Conservation (phyloP, 495 filamentous ascomycete genomes). For the Cercophora scortea region DNA sequence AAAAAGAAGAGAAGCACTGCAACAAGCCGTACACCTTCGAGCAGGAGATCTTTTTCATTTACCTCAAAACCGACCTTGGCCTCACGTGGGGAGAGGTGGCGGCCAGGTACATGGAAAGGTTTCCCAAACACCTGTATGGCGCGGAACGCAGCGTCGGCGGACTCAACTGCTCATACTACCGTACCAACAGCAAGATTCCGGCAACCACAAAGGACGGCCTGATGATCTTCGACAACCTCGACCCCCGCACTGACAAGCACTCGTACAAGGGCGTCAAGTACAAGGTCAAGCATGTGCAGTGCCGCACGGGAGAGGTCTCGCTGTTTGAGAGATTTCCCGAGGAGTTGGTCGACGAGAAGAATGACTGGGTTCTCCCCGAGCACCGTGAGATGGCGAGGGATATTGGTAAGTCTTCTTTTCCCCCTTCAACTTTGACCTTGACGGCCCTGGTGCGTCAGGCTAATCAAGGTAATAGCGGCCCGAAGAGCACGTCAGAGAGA, state of each 20-base stretch:
- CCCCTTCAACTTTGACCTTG: not conserved
- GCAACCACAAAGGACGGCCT: conserved; percentile 8
- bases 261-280: conserved; percentile 10
- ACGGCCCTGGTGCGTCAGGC: not conserved
- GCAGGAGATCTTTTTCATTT: conserved; percentile 19
- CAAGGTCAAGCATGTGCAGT: not conserved
- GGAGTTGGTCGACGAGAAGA: conserved; percentile 22
- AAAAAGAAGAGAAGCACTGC: conserved; percentile 4
- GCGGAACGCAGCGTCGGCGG: conserved; percentile 14
- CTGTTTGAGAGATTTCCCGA: conserved; percentile 32
- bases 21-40: conserved; percentile 15
- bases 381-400: conserved; percentile 17
- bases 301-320: not conserved
- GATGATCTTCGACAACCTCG: conserved; percentile 15
- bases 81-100: conserved; percentile 24
- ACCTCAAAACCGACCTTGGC: conserved; percentile 27
- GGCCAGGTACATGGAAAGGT: conserved; percentile 18
- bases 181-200: conserved; percentile 25
- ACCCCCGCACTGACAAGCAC: conserved; percentile 1
- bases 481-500: conserved; percentile 5
- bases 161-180: conserved; percentile 31
- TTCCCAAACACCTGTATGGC: conserved; percentile 8
- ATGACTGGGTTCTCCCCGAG: conserved; percentile 27
- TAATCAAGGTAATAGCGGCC: not conserved
- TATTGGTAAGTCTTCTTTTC: conserved; percentile 24